These are phyloP conservation scores for Crithidia bombi DNA, from an alignment of 208 protist species.

Conservation along the genomic window DNA sequence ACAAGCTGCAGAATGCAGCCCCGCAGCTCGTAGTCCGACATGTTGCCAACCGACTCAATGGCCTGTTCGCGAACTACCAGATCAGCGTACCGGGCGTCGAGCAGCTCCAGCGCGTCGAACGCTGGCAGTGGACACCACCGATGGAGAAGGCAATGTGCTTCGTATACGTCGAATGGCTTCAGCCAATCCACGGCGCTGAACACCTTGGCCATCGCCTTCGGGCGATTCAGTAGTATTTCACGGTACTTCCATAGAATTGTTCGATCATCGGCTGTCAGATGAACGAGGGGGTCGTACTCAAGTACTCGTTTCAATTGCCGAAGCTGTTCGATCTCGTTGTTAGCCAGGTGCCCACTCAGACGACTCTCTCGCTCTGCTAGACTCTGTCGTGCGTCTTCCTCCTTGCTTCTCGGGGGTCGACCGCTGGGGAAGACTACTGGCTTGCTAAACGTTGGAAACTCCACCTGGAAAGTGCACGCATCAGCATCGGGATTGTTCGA, in stretches of 20 bases:
- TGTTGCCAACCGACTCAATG: conserved; percentile 55
- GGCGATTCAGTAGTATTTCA: conserved; percentile 49
- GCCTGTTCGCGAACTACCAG: conserved; percentile 73
- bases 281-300: conserved; percentile 60
- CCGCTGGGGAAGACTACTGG: conserved; percentile 60
- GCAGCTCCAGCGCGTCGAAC: conserved; percentile 81
- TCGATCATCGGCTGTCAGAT: conserved; percentile 64
- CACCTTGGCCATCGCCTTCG: conserved; percentile 78
- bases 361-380: conserved; percentile 22
- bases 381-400: conserved; percentile 24
- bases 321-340: conserved; percentile 62
- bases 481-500: conserved; percentile 42
- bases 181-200: conserved; percentile 74
- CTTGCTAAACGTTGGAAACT: conserved; percentile 55
- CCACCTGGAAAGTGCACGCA: conserved; percentile 36
- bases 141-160: conserved; percentile 52
- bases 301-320: conserved; percentile 61
- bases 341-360: conserved; percentile 32
- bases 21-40: conserved; percentile 75
- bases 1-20: conserved; percentile 86
- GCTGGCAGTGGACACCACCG: conserved; percentile 55
- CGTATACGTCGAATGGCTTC: conserved; percentile 67
- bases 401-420: conserved; percentile 37
- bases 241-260: conserved; percentile 75
- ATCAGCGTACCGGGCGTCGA: conserved; percentile 78